phyloP scores from a whole-genome alignment of 2,329 filamentous ascomycete species.

The Saccharata proteae region DNA sequence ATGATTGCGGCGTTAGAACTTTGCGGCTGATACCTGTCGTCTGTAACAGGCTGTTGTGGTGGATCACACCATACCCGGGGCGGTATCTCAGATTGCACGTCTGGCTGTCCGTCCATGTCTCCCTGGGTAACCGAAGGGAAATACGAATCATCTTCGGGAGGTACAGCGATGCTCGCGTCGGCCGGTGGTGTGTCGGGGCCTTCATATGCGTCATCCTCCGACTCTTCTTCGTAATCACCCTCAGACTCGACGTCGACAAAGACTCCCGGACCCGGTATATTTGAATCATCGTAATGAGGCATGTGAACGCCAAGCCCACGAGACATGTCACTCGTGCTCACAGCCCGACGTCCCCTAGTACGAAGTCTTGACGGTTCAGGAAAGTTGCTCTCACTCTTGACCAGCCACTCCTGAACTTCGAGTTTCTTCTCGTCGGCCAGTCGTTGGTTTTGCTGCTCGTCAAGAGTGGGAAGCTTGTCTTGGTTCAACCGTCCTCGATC shows the following conservation, averaged over 20 bases:
- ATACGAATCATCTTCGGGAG: slow-evolving; percentile 17
- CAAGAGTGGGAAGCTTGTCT: slow-evolving; percentile 34
- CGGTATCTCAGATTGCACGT: not conserved
- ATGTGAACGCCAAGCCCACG: slow-evolving; percentile 21
- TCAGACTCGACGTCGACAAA: slow-evolving; percentile 28
- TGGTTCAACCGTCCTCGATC: slow-evolving; percentile 30
- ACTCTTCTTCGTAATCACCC: slow-evolving; percentile 17
- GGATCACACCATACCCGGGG: slow-evolving; percentile 39
- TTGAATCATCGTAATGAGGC: slow-evolving; percentile 22
- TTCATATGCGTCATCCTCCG: slow-evolving; percentile 17
- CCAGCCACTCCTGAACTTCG: slow-evolving; percentile 42
- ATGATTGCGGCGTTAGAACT: slow-evolving; percentile 45
- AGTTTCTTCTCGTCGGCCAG: slow-evolving; percentile 38
- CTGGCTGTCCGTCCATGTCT: not conserved
- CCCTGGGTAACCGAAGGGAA: slow-evolving; percentile 13
- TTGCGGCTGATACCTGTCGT: slow-evolving; percentile 34
- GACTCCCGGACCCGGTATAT: slow-evolving; percentile 40
- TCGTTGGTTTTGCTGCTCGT: slow-evolving; percentile 37
- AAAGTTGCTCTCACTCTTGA: slow-evolving; percentile 28
- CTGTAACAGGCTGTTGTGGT: slow-evolving; percentile 20
- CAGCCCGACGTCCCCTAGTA: slow-evolving; percentile 31
- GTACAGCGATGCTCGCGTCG: slow-evolving; percentile 15
- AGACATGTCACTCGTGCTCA: slow-evolving; percentile 28
- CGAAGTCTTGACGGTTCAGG: slow-evolving; percentile 13
- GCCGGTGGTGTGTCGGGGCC: slow-evolving; percentile 23